Conservation (phyloP, 768 basidiomycete genomes). For the Hypsizygus marmoreus region DNA sequence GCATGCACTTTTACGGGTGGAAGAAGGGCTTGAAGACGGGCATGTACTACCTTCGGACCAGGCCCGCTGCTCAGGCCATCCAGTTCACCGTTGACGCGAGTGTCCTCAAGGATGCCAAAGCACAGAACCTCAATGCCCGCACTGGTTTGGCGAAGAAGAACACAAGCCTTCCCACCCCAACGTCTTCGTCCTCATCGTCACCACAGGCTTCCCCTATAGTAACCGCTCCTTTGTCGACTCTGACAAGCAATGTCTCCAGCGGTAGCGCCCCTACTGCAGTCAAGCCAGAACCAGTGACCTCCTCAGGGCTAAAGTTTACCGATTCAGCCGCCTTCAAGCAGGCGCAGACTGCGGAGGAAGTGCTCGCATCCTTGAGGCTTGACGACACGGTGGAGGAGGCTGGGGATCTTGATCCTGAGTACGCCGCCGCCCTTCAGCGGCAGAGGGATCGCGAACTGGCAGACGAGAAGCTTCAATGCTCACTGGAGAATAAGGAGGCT, state of each 20-base stretch:
- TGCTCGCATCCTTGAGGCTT: constrained; percentile 37
- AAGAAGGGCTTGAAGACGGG: constrained; percentile 99
- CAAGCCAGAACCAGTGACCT: constrained; percentile 26
- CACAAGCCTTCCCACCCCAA: constrained; percentile 32
- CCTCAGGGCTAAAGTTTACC: constrained; percentile 19
- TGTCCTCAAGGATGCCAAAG: constrained; percentile 66
- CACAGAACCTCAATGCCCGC: constrained; percentile 39
- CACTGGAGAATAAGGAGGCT: constrained; percentile 91
- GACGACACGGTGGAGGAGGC: constrained; percentile 54
- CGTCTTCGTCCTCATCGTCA: constrained; percentile 30
- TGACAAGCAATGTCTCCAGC: constrained; percentile 8
- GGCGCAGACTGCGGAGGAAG: constrained; percentile 18
- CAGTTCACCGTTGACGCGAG: constrained; percentile 95
- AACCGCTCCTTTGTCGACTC: constrained; percentile 19
- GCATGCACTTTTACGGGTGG: constrained; percentile 99
- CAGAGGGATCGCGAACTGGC: constrained; percentile 75
- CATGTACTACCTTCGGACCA: constrained; percentile 96
- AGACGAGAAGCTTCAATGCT: constrained; percentile 80
- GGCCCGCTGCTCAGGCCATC: constrained; percentile 93
- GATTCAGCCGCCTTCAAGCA: constrained; percentile 29
- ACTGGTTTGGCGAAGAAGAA: constrained; percentile 23
- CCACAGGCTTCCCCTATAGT: constrained; percentile 25
- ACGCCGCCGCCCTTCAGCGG: constrained; percentile 73
- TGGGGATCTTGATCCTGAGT: constrained; percentile 68
- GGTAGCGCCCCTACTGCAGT: constrained; percentile 17